Evolutionary conservation across 768 basidiomycete species (phyloP), one percentile per base, ranked within the genome.

Genomic region (Boletus sp.): DNA sequence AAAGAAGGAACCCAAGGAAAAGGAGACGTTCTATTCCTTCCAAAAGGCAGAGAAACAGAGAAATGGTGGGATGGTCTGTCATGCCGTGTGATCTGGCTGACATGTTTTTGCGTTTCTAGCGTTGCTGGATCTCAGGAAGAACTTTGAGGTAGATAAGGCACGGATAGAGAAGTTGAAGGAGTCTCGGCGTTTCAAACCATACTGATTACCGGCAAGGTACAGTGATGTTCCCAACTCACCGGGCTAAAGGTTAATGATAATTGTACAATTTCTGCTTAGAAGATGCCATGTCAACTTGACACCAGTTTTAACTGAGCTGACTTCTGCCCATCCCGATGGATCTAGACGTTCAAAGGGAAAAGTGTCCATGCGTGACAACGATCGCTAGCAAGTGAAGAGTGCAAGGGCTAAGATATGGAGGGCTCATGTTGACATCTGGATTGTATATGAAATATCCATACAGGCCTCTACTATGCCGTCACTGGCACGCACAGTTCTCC

Each of bases 31-130:
- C 68, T 96, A 98, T 71, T 86, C 85, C 28, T 96, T 94, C 80
- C 93, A 97, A 72, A 85, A 86, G 67, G 88, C 87, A 47, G 94
- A 94, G 73, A 89, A 89, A 76, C 94, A 94, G 71, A 77, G 92
- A 56, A 82, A 87, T 72, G 86, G 94, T 94, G 56, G 53, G 79
- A 57, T 36, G 4, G 33, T 10, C 11, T 52, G 18, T 14, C 32
- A 11, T 52, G 9, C 7, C 3, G 17, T 41, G 10, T 35, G 15
- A 37, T 55, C 11, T 18, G 29, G 33, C 49, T 63, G 7, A 64
- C 5, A 36, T 53, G 8, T 2, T 32, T 33, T 61, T 47, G 42
- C 52, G 15, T 47, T 52, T 59, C 28, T 62, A 86, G 85, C 80
- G 42, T 70, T 86, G 54, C 75, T 84, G 57, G 76, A 83, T 57